These are phyloP conservation scores for Aspergillus steynii DNA, from an alignment of 495 filamentous ascomycete genomes.

Conservation along the genomic window DNA sequence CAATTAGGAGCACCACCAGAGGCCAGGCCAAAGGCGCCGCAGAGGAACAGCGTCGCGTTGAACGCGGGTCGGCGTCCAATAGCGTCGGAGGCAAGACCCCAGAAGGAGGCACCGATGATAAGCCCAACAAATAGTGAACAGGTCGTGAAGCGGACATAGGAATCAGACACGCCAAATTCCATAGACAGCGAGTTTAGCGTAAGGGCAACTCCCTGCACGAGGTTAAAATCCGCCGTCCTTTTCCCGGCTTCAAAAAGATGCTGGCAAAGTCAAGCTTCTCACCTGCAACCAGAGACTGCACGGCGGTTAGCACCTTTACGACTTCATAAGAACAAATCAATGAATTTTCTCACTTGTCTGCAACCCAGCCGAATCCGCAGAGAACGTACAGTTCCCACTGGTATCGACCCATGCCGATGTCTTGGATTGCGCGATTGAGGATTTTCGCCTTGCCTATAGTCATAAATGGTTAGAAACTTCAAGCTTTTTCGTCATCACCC, in stretches of 20 bases:
- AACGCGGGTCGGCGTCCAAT: constrained; percentile 28
- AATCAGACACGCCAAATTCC: constrained; percentile 47
- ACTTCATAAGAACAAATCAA: too few species aligned
- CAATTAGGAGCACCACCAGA: constrained; percentile 28
- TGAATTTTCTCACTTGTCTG: constrained; percentile 38
- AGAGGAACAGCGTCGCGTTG: constrained; percentile 26
- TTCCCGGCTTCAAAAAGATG: too few species aligned
- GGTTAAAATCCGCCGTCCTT: constrained; percentile 9
- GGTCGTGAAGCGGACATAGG: constrained; percentile 49
- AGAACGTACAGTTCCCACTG: constrained; percentile 74
- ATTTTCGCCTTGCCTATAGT: constrained; percentile 44
- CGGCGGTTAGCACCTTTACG: not conserved
- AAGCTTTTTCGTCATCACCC: too few species aligned
- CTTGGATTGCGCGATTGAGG: constrained; percentile 54
- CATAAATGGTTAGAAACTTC: not conserved
- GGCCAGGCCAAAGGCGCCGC: constrained; percentile 28
- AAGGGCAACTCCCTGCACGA: constrained; percentile 36
- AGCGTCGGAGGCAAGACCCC: constrained; percentile 28
- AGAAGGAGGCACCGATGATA: constrained; percentile 21
- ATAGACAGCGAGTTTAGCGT: constrained; percentile 21
- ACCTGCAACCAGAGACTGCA: constrained; percentile 40
- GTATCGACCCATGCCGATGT: constrained; percentile 79
- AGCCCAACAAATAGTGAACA: constrained; percentile 33
- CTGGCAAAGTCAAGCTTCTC: not conserved
- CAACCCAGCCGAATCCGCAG: constrained; percentile 69